Evolutionary conservation across 2,329 filamentous ascomycete species (phyloP).

Genomic region (Epichloe bromicola): DNA sequence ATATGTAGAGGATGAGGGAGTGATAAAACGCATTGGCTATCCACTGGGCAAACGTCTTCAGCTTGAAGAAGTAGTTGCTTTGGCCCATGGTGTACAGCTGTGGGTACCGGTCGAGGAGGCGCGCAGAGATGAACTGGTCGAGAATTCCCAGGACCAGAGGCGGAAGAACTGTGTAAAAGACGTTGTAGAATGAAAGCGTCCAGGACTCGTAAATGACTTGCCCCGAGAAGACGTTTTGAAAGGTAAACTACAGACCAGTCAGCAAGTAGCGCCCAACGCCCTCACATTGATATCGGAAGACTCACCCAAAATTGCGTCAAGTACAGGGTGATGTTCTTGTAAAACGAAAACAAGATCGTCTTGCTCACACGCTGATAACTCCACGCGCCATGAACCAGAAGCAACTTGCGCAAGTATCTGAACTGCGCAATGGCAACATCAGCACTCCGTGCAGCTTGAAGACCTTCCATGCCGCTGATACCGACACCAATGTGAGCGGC

Average conservation of each 20-base stretch:
- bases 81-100: constrained; percentile 92
- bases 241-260: constrained; percentile 55
- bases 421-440: constrained; percentile 96
- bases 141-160: constrained; percentile 92
- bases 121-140: constrained; percentile 93
- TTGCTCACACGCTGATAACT: constrained; percentile 95
- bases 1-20: constrained; percentile 83
- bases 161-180: constrained; percentile 90
- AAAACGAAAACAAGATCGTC: constrained; percentile 96
- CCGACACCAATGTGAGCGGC: constrained; percentile 95
- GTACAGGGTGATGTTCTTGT: constrained; percentile 97
- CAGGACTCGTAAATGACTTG: constrained; percentile 98
- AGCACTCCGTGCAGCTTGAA: constrained; percentile 89
- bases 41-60: constrained; percentile 88
- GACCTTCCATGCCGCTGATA: constrained; percentile 92
- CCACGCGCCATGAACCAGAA: constrained; percentile 93
- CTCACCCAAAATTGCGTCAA: constrained; percentile 98
- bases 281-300: constrained; percentile 8
- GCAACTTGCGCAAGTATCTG: constrained; percentile 81
- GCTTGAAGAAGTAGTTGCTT: constrained; percentile 83
- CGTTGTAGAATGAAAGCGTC: constrained; percentile 99
- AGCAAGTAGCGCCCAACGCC: neutral
- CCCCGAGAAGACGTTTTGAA: constrained; percentile 96
- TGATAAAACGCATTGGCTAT: constrained; percentile 92
- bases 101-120: constrained; percentile 86